A percentile compares a stretch with the other conserved stretches of the same genome.
phyloP scores from a whole-genome alignment of 2,329 filamentous ascomycete species.

The Trichoderma semiorbis region DNA sequence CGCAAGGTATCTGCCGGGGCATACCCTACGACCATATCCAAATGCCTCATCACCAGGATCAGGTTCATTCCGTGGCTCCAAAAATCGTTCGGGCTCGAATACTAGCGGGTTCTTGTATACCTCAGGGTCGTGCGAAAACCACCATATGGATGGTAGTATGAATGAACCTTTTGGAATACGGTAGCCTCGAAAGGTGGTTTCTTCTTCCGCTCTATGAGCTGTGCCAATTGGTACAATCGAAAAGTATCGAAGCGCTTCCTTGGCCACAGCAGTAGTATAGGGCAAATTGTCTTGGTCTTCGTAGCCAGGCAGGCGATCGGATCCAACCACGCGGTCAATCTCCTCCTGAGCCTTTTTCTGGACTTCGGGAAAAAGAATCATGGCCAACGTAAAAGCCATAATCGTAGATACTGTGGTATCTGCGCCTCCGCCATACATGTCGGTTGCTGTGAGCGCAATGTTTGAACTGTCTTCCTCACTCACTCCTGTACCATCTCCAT shows the following conservation, averaged over 20 bases:
- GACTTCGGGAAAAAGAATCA: neutral
- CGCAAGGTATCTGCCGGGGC: slow-evolving; percentile 4
- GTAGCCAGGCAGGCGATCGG: neutral
- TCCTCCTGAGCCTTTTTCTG: slow-evolving; percentile 10
- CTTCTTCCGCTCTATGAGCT: neutral
- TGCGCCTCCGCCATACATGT: neutral
- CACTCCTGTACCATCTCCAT: neutral
- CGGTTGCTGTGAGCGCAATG: neutral
- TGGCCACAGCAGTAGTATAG: neutral
- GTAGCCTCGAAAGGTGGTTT: neutral
- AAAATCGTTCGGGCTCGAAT: slow-evolving; percentile 31
- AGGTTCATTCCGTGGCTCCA: slow-evolving; percentile 25
- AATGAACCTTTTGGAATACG: slow-evolving; percentile 9
- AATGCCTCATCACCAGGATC: neutral
- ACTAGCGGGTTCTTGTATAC: slow-evolving; percentile 38
- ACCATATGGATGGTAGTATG: neutral
- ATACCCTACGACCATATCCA: slow-evolving; percentile 14
- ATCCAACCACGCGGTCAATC: neutral
- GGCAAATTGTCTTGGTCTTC: neutral
- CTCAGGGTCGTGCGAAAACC: slow-evolving; percentile 4
- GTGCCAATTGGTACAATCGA: neutral
- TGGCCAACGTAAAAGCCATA: neutral
- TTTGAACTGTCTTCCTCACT: neutral
- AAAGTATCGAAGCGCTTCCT: neutral
- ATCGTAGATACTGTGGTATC: neutral